phyloP scores from a whole-genome alignment of 495 filamentous ascomycete genomes.

The Elasticomyces elasticus region DNA sequence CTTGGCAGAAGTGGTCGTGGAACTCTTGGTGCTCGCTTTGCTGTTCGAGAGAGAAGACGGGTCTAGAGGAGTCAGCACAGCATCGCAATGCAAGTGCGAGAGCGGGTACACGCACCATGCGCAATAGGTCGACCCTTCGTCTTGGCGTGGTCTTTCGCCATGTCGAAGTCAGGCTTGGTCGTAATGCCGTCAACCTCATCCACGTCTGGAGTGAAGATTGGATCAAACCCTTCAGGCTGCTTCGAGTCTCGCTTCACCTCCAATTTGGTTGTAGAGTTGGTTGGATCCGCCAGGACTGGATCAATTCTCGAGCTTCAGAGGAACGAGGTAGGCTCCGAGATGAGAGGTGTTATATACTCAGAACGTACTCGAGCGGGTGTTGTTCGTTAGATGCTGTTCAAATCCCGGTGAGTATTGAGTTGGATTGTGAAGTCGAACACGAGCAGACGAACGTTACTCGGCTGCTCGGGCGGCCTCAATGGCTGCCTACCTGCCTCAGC shows the following conservation, averaged over 20 bases:
- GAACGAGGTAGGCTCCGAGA: no score
- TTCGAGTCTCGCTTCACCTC: background rate
- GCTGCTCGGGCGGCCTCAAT: background rate
- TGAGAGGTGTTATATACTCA: no score
- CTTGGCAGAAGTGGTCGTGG: background rate
- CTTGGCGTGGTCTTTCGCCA: background rate
- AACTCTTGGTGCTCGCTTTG: background rate
- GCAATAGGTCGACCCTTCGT: background rate
- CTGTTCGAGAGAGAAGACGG: no score
- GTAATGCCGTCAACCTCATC: background rate
- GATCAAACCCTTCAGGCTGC: background rate
- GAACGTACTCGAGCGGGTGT: no score
- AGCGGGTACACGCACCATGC: no score
- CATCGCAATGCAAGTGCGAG: no score
- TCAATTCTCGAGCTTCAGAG: no score
- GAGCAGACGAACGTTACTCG: no score
- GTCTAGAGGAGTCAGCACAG: no score
- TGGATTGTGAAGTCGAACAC: no score
- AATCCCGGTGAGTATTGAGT: no score
- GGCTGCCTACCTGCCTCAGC: background rate
- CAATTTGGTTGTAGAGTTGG: background rate
- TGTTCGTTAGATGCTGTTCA: no score
- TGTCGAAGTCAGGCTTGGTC: background rate
- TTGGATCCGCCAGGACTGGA: background rate
- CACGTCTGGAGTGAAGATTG: background rate